These are phyloP conservation scores for Saturnispora diversa DNA, from an alignment of 805 yeast genomes.

Conservation along the genomic window DNA sequence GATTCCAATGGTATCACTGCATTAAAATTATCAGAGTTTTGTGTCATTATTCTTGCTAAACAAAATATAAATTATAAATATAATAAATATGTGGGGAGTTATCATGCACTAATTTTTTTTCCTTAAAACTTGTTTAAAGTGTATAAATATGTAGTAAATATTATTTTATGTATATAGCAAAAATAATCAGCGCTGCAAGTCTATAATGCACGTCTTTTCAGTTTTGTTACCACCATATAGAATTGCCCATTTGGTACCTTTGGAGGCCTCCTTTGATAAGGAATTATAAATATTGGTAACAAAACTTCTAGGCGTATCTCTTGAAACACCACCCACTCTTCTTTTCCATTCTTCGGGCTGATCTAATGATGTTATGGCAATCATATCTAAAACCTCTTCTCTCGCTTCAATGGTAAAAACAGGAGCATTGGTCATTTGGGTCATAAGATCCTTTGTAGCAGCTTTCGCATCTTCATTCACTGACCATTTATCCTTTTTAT, in stretches of 20 bases:
- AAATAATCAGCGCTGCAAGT: conserved; percentile 42
- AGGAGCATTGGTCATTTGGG: conserved; percentile 56
- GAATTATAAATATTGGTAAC: conserved; percentile 66
- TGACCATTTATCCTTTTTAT: conserved; percentile 69
- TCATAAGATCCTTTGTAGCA: conserved; percentile 48
- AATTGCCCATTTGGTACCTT: conserved; percentile 69
- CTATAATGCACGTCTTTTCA: conserved; percentile 59
- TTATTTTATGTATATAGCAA: background rate
- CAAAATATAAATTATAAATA: too few relatives aligned
- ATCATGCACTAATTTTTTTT: too few relatives aligned
- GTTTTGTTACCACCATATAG: conserved; percentile 76
- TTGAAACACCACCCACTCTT: conserved; percentile 76
- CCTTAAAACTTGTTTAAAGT: too few relatives aligned
- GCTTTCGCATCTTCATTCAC: conserved; percentile 64
- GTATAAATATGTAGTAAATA: too few relatives aligned
- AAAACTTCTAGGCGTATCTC: conserved; percentile 72
- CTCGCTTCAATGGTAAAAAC: conserved; percentile 70
- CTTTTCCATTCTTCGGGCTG: conserved; percentile 79
- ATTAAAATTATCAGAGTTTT: conserved; percentile 4
- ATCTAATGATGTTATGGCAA: conserved; percentile 63
- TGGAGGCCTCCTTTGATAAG: conserved; percentile 61
- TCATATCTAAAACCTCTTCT: conserved; percentile 81
- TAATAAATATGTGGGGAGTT: too few relatives aligned
- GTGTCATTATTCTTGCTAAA: background rate
- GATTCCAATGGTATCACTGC: conserved; percentile 83